These are phyloP conservation scores for Tylopilus sp. DNA, from an alignment of 768 basidiomycete species.

Conservation along the genomic window DNA sequence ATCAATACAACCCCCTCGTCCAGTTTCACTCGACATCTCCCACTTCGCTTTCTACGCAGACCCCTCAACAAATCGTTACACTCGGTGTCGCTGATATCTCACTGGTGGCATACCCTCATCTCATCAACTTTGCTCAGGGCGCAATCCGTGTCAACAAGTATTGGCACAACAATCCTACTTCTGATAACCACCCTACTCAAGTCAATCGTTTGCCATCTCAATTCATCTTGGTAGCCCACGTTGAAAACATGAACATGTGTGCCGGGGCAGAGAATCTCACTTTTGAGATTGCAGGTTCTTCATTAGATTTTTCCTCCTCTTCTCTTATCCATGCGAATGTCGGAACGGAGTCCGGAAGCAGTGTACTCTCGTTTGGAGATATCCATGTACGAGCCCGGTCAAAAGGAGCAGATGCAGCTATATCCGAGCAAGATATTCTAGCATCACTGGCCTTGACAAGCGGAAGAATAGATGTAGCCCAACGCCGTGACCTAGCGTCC, in stretches of 20 bases:
- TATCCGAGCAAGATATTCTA: slow-evolving; percentile 50
- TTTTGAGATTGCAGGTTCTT: slow-evolving; percentile 53
- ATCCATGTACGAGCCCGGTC: slow-evolving; percentile 60
- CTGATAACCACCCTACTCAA: slow-evolving; percentile 2
- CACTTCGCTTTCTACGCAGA: slow-evolving; percentile 9
- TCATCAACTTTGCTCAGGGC: slow-evolving; percentile 58
- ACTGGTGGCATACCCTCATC: slow-evolving; percentile 49
- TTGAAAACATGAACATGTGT: slow-evolving; percentile 48
- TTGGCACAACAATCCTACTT: slow-evolving; percentile 12
- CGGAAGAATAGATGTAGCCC: slow-evolving; percentile 45
- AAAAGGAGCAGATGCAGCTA: slow-evolving; percentile 34
- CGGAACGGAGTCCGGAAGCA: slow-evolving; percentile 43
- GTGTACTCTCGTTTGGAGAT: slow-evolving; percentile 47
- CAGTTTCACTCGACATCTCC: slow-evolving; percentile 15
- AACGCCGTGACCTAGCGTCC: slow-evolving; percentile 43
- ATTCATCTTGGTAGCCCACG: slow-evolving; percentile 38
- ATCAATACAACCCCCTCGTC: slow-evolving; percentile 11
- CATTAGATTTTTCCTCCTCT: slow-evolving; percentile 22
- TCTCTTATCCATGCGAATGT: slow-evolving; percentile 11
- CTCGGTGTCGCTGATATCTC: slow-evolving; percentile 40
- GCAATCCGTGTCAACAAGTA: slow-evolving; percentile 48
- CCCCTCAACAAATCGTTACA: slow-evolving; percentile 23
- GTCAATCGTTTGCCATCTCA: slow-evolving; percentile 13
- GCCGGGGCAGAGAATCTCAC: slow-evolving; percentile 70
- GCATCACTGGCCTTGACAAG: slow-evolving; percentile 53